These are phyloP conservation scores for Mycena epipterygia DNA, from an alignment of 768 basidiomycete species.

Conservation along the genomic window DNA sequence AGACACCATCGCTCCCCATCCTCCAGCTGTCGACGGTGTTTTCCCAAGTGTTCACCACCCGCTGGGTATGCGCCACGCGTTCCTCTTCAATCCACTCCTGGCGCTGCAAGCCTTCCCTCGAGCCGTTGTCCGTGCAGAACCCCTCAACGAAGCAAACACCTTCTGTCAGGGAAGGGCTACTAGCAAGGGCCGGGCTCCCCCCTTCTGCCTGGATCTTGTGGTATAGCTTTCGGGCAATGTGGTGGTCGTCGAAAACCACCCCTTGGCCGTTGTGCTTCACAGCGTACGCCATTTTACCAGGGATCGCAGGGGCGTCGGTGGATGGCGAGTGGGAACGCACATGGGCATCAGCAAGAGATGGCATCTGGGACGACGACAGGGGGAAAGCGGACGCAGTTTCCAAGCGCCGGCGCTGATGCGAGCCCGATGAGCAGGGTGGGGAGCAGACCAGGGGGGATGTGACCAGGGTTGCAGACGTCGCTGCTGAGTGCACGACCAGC, in stretches of 20 bases:
- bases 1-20: not conserved
- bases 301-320: not conserved
- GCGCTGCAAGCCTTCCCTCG: not conserved
- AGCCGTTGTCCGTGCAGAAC: not conserved
- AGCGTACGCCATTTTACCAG: conserved; percentile 5
- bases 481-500: not conserved
- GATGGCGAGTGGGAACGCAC: not conserved
- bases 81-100: conserved; percentile 1
- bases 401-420: not conserved
- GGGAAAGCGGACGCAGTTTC: not conserved
- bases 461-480: not conserved
- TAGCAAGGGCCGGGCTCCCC: not conserved
- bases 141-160: not conserved
- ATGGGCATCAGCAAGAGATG: not conserved
- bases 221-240: not conserved
- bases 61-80: not conserved
- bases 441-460: not conserved
- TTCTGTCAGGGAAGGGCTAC: not conserved
- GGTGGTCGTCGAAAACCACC: not conserved
- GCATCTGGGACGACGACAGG: not conserved
- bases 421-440: not conserved
- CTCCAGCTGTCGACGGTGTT: not conserved
- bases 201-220: not conserved
- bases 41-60: not conserved
- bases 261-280: not conserved